Percentiles rank a stretch among this genome's conserved stretches.
Evolutionary conservation across 2,329 filamentous ascomycete genomes (phyloP).

Genomic region (Tolypocladium endophyticum): DNA sequence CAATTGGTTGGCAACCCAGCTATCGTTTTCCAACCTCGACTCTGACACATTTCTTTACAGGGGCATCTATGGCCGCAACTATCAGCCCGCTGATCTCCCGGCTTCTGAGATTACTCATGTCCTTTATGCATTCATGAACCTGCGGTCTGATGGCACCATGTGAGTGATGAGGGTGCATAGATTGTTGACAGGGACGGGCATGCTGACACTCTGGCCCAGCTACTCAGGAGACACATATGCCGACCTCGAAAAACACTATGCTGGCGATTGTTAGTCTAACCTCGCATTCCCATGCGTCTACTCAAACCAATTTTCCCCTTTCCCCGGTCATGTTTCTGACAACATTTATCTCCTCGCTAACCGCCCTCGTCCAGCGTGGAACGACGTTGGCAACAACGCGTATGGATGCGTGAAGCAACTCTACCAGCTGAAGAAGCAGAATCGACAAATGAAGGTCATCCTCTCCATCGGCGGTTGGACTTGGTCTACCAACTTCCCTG

Average conservation of each 20-base stretch:
- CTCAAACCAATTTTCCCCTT: neutral
- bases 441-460: slow-evolving; percentile 68
- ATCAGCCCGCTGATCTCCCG: slow-evolving; percentile 61
- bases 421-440: slow-evolving; percentile 63
- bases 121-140: slow-evolving; percentile 72
- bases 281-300: neutral
- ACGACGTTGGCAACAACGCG: slow-evolving; percentile 56
- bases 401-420: slow-evolving; percentile 78
- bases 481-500: slow-evolving; percentile 66
- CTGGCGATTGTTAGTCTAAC: slow-evolving; percentile 44
- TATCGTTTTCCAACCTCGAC: neutral
- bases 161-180: slow-evolving; percentile 23
- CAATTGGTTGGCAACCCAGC: slow-evolving; percentile 30
- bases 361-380: slow-evolving; percentile 32
- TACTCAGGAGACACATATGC: slow-evolving; percentile 59
- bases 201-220: slow-evolving; percentile 18
- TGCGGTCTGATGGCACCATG: slow-evolving; percentile 61
- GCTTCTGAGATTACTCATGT: slow-evolving; percentile 64
- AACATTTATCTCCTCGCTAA: too few relatives aligned
- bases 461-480: slow-evolving; percentile 82
- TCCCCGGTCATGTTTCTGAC: too few relatives aligned
- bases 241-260: slow-evolving; percentile 64
- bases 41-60: slow-evolving; percentile 15
- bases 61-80: slow-evolving; percentile 69
- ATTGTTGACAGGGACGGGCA: neutral